Percentiles rank a stretch among this genome's conserved stretches.
Evolutionary conservation across 2,329 filamentous ascomycete species (phyloP).

Genomic region (Phialophora macrospora): DNA sequence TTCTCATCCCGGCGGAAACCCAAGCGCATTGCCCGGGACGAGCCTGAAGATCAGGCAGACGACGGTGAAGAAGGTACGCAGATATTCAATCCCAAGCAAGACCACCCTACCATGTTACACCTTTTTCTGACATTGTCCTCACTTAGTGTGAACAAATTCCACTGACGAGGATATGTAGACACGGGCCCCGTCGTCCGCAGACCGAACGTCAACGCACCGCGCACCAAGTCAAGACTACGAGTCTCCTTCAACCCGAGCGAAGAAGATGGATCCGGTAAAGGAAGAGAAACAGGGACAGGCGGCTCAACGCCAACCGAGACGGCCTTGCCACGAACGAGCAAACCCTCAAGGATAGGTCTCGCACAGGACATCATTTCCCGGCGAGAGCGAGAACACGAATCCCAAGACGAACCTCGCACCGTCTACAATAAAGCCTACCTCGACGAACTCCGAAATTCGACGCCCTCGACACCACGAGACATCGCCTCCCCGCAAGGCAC

Average conservation of each 20-base stretch:
- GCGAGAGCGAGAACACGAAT: constrained; percentile 14
- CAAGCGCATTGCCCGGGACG: constrained; percentile 68
- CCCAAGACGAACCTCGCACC: constrained; percentile 20
- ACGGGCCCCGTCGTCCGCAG: constrained; percentile 58
- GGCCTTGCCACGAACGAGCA: constrained; percentile 5
- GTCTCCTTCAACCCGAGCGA: constrained; percentile 75
- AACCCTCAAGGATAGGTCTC: constrained; percentile 27
- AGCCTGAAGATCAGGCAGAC: constrained; percentile 64
- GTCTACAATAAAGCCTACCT: constrained; percentile 83
- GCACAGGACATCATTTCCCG: constrained; percentile 21
- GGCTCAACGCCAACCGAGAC: not conserved
- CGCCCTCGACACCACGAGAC: constrained; percentile 78
- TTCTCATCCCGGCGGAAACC: constrained; percentile 61
- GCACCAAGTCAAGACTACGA: constrained; percentile 75
- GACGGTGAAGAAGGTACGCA: constrained; percentile 62
- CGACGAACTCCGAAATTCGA: constrained; percentile 82
- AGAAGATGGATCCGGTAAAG: constrained; percentile 52
- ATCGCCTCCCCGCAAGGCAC: constrained; percentile 50
- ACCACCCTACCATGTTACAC: constrained; percentile 4
- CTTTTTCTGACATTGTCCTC: constrained; percentile 23
- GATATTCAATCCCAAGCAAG: constrained; percentile 7
- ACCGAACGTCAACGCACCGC: constrained; percentile 56
- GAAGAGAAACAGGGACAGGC: not conserved
- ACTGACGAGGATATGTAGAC: constrained; percentile 48
- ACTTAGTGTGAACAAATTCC: constrained; percentile 23